Conservation (phyloP, 2,329 filamentous ascomycete genomes). For the Pseudogymnoascus sp. region DNA sequence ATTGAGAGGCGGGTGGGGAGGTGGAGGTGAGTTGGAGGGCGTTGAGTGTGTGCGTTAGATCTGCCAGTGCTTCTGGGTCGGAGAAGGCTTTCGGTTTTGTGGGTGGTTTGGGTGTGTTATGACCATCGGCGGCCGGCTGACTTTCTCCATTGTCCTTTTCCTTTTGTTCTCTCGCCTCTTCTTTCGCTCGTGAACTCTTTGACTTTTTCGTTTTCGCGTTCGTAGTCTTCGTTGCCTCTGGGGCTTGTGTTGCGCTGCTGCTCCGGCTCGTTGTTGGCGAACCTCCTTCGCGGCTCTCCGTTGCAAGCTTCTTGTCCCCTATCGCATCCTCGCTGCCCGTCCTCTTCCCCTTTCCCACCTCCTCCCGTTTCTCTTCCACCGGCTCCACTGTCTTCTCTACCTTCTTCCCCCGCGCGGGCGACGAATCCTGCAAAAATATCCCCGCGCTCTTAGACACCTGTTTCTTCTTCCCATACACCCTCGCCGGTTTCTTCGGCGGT, state of each 20-base stretch:
- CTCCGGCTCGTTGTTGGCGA: not conserved
- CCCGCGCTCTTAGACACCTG: not conserved
- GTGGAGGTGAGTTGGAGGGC: not conserved
- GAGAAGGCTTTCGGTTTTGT: not conserved
- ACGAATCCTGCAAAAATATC: not conserved
- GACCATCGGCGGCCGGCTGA: not conserved
- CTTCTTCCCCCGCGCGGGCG: not conserved
- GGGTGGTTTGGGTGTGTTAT: not conserved
- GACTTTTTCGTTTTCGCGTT: not conserved
- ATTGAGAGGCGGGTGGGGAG: not conserved
- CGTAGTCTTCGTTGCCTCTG: not conserved
- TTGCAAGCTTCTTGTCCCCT: not conserved
- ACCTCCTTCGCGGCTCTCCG: not conserved
- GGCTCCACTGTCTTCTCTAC: not conserved
- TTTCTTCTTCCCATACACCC: slow-evolving; percentile 9
- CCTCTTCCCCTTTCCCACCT: not conserved
- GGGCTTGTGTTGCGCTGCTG: not conserved
- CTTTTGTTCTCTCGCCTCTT: not conserved
- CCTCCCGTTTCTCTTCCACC: not conserved
- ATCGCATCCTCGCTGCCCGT: not conserved
- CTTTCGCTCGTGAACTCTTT: not conserved
- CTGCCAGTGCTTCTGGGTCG: not conserved
- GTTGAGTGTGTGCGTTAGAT: not conserved
- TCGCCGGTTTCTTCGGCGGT: not conserved
- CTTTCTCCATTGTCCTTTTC: not conserved